Evolutionary conservation across 768 basidiomycete genomes (phyloP), one percentile per base, ranked within the genome.

Genomic region (Lepiota brunneoincarnata): DNA sequence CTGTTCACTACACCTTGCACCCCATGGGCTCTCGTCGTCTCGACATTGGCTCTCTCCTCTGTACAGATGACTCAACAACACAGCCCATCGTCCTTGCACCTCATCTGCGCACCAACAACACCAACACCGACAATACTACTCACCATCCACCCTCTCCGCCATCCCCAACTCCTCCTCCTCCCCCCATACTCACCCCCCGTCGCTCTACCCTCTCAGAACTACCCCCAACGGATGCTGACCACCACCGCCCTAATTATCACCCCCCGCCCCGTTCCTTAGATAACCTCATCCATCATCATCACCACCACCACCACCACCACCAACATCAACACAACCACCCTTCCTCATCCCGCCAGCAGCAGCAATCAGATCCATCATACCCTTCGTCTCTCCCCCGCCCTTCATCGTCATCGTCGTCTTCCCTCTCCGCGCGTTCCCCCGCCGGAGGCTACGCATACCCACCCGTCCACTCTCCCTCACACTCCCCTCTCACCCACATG

Each of bases 1-100:
- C 48, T n/a, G 43, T 54, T 52, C 57, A 54, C 63, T 61, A 61
- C 61, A 55, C 56, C 60, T 61, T 59, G 60, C 41, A 58, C 58
- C 55, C 68, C 63, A 87, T 86, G 84, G 75, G 77, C 43, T 82
- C 85, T 23, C 76, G 87, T 49, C 77, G 88, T 47, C 84, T 91
- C 64, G 84, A 84, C 63, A 91, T 91, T 20, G 85, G 87, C 12
- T 87, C 86, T 6, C 80, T 91, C 36, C 78, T 90, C 26, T 89
- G 86, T 63, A 71, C 77, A 64, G 69, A 75, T 58, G 63, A 64
- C 40, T 24, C 38, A 11, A 28, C 36, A 34, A 37, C 23, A 2
- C 42, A 43, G 11, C 51, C 51, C 34, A 62, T 61, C 56, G 50
- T 63, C 24, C 68, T 62, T 47, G 65, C 63, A 18, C 65, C 64